phyloP scores from a whole-genome alignment of 495 filamentous ascomycete genomes.

The Aspergillus steynii region DNA sequence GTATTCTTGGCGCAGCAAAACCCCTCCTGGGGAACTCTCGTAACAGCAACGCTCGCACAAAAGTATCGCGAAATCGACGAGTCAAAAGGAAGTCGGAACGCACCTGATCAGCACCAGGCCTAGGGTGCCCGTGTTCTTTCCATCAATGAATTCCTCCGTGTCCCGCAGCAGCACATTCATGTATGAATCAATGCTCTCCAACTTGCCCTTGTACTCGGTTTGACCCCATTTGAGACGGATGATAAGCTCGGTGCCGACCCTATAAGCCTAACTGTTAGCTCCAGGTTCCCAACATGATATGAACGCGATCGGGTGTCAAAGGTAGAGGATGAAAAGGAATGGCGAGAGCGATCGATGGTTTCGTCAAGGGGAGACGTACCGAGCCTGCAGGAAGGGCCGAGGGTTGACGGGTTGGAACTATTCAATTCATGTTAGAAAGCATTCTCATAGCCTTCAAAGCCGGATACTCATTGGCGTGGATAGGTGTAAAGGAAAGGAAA shows the following conservation, averaged over 20 bases:
- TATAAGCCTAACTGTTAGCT: slow-evolving; percentile 30
- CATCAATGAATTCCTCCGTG: slow-evolving; percentile 90
- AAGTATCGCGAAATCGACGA: background rate
- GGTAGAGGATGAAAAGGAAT: background rate
- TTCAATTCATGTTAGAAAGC: slow-evolving; percentile 17
- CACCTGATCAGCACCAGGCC: slow-evolving; percentile 93
- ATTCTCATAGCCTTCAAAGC: background rate
- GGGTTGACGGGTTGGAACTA: slow-evolving; percentile 88
- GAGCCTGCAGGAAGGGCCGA: slow-evolving; percentile 81
- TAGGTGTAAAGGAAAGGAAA: slow-evolving; percentile 9
- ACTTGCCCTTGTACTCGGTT: slow-evolving; percentile 89
- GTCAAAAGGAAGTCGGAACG: slow-evolving; percentile 16
- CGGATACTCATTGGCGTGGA: background rate
- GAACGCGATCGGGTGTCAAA: background rate
- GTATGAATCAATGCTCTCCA: slow-evolving; percentile 94
- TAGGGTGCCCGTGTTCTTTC: slow-evolving; percentile 77
- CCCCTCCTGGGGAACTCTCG: too few relatives aligned
- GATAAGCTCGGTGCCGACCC: slow-evolving; percentile 84
- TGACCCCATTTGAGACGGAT: slow-evolving; percentile 97
- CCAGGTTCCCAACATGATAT: background rate
- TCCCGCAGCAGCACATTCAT: slow-evolving; percentile 94
- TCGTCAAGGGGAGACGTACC: slow-evolving; percentile 54
- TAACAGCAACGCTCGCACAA: background rate
- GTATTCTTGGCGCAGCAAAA: background rate
- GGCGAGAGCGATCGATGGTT: background rate